Conservation (phyloP, 2,329 filamentous ascomycete species). For the Dactylonectria estremocensis region DNA sequence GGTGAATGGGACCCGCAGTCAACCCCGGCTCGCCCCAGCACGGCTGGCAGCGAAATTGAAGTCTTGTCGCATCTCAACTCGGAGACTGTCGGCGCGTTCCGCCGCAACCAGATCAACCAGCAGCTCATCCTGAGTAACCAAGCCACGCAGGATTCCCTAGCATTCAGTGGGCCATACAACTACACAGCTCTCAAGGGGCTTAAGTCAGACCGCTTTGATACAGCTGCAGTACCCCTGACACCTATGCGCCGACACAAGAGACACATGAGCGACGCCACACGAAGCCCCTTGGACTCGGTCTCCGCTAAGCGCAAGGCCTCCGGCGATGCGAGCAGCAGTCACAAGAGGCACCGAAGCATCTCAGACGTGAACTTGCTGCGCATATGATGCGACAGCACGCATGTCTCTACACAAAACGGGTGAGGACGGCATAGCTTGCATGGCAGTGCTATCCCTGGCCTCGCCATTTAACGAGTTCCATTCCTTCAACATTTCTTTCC, state of each 20-base stretch:
- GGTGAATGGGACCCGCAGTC: conserved; percentile 66
- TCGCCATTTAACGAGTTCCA: conserved; percentile 47
- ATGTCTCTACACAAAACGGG: conserved; percentile 54
- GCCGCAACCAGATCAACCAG: conserved; percentile 75
- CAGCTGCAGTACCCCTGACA: conserved; percentile 78
- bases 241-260: conserved; percentile 74
- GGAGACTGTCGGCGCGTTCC: conserved; percentile 84
- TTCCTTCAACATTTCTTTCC: conserved; percentile 38
- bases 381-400: conserved; percentile 54
- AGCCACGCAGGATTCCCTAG: conserved; percentile 74
- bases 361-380: conserved; percentile 68
- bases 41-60: conserved; percentile 63
- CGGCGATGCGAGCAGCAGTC: conserved; percentile 57
- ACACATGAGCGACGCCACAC: conserved; percentile 59
- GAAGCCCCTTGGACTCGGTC: conserved; percentile 65
- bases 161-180: conserved; percentile 73
- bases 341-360: conserved; percentile 73
- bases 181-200: conserved; percentile 74
- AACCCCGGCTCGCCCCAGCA: conserved; percentile 67
- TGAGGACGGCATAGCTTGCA: conserved; percentile 61
- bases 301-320: conserved; percentile 72
- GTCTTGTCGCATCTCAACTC: conserved; percentile 73
- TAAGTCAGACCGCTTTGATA: conserved; percentile 76
- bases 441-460: conserved; percentile 60
- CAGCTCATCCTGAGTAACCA: conserved; percentile 73